Conservation (phyloP, 306 rosid genomes). For the Medicago ruthenica region DNA sequence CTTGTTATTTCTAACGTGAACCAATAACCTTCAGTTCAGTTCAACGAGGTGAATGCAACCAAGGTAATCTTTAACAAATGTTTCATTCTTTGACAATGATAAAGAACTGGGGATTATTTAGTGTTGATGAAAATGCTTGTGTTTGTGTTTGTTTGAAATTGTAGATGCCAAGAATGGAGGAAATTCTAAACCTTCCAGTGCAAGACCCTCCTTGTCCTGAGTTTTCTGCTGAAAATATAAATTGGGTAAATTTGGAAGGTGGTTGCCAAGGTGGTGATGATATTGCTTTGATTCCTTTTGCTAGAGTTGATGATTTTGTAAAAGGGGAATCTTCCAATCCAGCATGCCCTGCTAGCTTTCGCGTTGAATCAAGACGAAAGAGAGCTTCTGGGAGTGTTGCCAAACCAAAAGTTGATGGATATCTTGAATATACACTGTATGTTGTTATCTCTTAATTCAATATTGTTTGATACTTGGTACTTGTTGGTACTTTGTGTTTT, state of each 20-base stretch:
- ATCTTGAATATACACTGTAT: constrained; percentile 78
- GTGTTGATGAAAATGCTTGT: neutral
- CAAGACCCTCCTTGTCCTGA: constrained; percentile 70
- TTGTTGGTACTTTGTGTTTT: neutral
- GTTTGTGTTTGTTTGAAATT: constrained; percentile 16
- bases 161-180: constrained; percentile 86
- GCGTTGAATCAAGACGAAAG: constrained; percentile 76
- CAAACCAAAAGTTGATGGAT: constrained; percentile 87
- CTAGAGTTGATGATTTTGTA: constrained; percentile 79
- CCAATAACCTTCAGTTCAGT: constrained; percentile 4
- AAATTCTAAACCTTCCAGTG: constrained; percentile 77
- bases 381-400: constrained; percentile 64
- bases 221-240: constrained; percentile 68
- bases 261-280: constrained; percentile 88
- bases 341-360: constrained; percentile 75
- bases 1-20: neutral
- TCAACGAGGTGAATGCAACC: constrained; percentile 36
- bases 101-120: too few relatives aligned
- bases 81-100: neutral
- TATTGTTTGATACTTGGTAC: too few relatives aligned
- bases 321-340: constrained; percentile 79
- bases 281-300: constrained; percentile 74
- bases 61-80: constrained; percentile 5
- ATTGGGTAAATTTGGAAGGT: constrained; percentile 77
- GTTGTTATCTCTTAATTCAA: constrained; percentile 44